Conservation (phyloP, 2,329 filamentous ascomycete genomes). For the Fusarium incarnatum region DNA sequence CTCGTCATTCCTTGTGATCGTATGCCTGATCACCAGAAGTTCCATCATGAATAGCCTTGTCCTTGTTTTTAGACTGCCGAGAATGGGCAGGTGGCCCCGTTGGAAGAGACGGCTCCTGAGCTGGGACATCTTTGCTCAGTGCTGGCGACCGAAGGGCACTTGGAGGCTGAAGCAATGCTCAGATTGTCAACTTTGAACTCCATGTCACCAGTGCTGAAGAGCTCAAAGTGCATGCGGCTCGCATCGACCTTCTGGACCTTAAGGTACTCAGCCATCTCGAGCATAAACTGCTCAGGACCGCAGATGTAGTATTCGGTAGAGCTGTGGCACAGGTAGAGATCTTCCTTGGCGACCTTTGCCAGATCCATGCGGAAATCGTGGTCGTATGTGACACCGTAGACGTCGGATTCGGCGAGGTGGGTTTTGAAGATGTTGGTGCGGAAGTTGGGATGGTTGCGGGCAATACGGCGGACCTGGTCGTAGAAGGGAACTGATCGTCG, state of each 20-base stretch:
- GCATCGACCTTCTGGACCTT: constrained; percentile 54
- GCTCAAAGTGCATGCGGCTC: constrained; percentile 58
- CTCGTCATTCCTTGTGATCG: constrained; percentile 23
- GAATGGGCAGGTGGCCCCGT: constrained; percentile 33
- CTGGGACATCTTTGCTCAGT: constrained; percentile 32
- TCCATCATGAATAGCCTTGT: constrained; percentile 1
- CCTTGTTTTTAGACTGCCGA: constrained; percentile 16
- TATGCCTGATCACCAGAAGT: constrained; percentile 12
- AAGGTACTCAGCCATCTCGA: constrained; percentile 60
- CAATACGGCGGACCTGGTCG: constrained; percentile 61
- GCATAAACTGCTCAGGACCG: constrained; percentile 66
- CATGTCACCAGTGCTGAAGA: constrained; percentile 61
- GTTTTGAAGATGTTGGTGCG: constrained; percentile 63
- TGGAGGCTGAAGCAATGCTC: constrained; percentile 45
- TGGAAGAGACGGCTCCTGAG: constrained; percentile 29
- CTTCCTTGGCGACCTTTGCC: constrained; percentile 55
- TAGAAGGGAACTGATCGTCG: constrained; percentile 65
- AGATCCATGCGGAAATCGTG: constrained; percentile 60
- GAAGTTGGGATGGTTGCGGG: constrained; percentile 52
- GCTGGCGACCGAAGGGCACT: constrained; percentile 25
- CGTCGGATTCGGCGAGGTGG: constrained; percentile 58
- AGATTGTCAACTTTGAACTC: constrained; percentile 51
- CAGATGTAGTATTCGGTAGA: constrained; percentile 66
- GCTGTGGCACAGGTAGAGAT: constrained; percentile 59
- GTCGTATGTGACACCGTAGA: constrained; percentile 58